Conservation (phyloP, 805 yeast species). For the Nakazawaea wyomingensis region DNA sequence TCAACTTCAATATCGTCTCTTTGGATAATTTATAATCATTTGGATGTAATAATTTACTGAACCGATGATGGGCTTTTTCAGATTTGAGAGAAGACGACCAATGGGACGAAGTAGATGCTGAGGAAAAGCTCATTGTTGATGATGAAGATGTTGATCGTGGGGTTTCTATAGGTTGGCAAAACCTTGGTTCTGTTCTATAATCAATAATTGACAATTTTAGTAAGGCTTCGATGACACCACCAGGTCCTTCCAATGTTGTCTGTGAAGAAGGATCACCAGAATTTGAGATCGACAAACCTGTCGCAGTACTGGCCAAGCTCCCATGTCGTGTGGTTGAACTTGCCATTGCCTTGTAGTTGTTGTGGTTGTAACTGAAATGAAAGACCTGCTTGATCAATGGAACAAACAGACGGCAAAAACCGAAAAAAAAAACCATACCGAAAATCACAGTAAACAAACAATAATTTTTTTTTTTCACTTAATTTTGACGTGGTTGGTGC, state of each 20-base stretch:
- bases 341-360: too few species aligned
- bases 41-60: conserved; percentile 26
- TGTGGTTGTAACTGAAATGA: too few species aligned
- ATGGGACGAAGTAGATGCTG: conserved; percentile 6
- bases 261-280: neutral
- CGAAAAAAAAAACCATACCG: too few species aligned
- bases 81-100: conserved; percentile 2
- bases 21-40: conserved; percentile 31
- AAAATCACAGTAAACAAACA: too few species aligned
- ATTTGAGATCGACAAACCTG: neutral
- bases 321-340: neutral
- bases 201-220: conserved; percentile 53
- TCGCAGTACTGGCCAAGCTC: neutral
- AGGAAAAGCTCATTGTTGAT: conserved; percentile 1
- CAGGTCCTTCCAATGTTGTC: neutral
- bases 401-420: too few species aligned
- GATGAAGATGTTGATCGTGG: neutral
- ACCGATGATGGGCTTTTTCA: conserved; percentile 24
- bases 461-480: too few species aligned
- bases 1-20: conserved; percentile 30
- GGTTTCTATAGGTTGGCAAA: conserved; percentile 34
- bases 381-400: too few species aligned
- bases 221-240: conserved; percentile 25
- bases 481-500: too few species aligned
- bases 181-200: conserved; percentile 61